Percentiles rank a stretch among this genome's conserved stretches.
These are phyloP conservation scores for Penicillium dipodomyicola DNA, from an alignment of 495 filamentous ascomycete species.

Conservation along the genomic window DNA sequence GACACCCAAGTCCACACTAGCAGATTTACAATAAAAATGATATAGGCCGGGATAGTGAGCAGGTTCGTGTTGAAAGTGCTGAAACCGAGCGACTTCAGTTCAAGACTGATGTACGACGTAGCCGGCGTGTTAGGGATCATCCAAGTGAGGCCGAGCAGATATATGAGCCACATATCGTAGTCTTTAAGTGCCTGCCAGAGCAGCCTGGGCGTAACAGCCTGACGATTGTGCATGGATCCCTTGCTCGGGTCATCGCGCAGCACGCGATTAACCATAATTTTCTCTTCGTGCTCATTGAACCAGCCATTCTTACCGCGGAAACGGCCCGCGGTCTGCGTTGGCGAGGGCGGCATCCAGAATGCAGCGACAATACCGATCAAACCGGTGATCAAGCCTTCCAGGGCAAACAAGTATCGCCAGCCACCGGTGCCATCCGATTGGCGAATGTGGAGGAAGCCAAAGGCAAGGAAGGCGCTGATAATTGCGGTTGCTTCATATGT, in stretches of 20 bases:
- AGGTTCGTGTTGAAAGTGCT: conserved; percentile 67
- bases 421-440: conserved; percentile 57
- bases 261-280: conserved; percentile 60
- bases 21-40: conserved; percentile 46
- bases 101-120: conserved; percentile 60
- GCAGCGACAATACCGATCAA: conserved; percentile 63
- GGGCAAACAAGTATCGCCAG: conserved; percentile 71
- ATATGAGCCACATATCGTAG: conserved; percentile 72
- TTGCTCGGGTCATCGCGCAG: conserved; percentile 64
- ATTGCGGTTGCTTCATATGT: conserved; percentile 66
- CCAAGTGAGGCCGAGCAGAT: conserved; percentile 58
- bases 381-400: conserved; percentile 54
- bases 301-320: conserved; percentile 67
- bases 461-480: conserved; percentile 66
- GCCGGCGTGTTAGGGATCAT: conserved; percentile 54
- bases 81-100: conserved; percentile 59
- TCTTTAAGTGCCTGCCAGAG: conserved; percentile 61
- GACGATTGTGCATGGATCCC: conserved; percentile 59
- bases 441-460: conserved; percentile 67
- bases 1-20: conserved; percentile 52
- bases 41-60: conserved; percentile 62
- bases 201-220: conserved; percentile 55
- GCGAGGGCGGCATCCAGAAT: conserved; percentile 68
- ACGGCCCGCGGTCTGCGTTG: conserved; percentile 65
- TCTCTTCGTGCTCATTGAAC: conserved; percentile 59